Evolutionary conservation across 192 early-diverging fungal genomes (phyloP), one percentile per base, ranked within the genome.

Genomic region (Phlyctochytrium arcticum): DNA sequence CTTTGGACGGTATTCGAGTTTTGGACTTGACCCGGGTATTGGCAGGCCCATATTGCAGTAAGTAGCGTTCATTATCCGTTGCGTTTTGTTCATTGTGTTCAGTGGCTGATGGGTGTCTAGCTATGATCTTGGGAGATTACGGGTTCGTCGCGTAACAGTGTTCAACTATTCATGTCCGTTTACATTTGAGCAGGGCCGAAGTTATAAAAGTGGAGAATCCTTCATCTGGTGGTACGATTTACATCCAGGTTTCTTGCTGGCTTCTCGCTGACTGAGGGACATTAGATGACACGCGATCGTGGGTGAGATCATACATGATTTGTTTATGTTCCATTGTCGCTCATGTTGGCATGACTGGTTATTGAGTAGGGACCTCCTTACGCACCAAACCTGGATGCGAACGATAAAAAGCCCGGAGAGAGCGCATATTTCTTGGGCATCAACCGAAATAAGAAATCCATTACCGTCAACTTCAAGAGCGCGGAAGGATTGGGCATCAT

Each of bases 131-230:
- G 7, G 70, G 65, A 8, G 70, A 72, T 39, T 50, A 67, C 12
- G 70, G 60, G 62, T 70, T 17, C 7, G 50, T 0, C 7, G 15
- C 2, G 21, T 48, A 27, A 53, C 47, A 46, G 56, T 79, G 17
- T 67, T 81, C 36, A 62, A 56, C 6, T n/a, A n/a, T n/a, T n/a
- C n/a, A n/a, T n/a, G n/a, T n/a, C n/a, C n/a, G n/a, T n/a, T n/a
- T n/a, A n/a, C n/a, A n/a, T n/a, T n/a, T n/a, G n/a, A n/a, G 70
- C 34, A 85, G 89, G 10, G 95, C 95, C 1, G 88, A 93, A 23
- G 79, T 96, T 3, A 88, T 95, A 72, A 98, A 98, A 56, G 74
- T 98, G 31, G 95, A 96, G 74, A 82, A 89, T 50, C 92, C 92
- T 0, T 64, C 67, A 5, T 66, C 80, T 3, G 93, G 92, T 32